Conservation (phyloP, 805 yeast genomes). For the Lipomyces yamanashiensis region DNA sequence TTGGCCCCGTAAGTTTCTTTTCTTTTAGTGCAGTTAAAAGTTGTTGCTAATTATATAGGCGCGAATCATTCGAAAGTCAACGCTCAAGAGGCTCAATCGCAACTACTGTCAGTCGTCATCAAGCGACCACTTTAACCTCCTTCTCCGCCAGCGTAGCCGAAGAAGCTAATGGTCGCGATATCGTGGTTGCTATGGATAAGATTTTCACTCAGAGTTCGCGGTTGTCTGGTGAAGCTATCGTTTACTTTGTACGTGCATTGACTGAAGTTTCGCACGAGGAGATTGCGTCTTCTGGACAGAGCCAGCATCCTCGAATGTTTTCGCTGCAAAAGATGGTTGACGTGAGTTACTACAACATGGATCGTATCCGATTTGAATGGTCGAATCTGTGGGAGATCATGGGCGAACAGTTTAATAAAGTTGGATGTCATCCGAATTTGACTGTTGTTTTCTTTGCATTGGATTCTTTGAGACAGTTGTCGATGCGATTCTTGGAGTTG, state of each 20-base stretch:
- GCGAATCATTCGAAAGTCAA: conserved; percentile 39
- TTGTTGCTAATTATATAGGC: conserved; percentile 15
- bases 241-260: conserved; percentile 83
- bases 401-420: conserved; percentile 85
- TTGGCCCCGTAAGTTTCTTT: conserved; percentile 49
- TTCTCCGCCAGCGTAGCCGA: conserved; percentile 43
- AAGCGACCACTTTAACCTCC: conserved; percentile 18
- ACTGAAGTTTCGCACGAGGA: conserved; percentile 89
- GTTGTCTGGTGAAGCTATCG: conserved; percentile 81
- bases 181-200: conserved; percentile 67
- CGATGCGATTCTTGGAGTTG: conserved; percentile 88
- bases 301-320: conserved; percentile 84
- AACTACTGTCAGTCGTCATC: conserved; percentile 5
- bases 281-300: conserved; percentile 82
- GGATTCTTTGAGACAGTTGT: conserved; percentile 89
- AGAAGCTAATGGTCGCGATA: conserved; percentile 44
- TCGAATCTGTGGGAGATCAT: conserved; percentile 91
- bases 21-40: neutral
- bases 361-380: conserved; percentile 95
- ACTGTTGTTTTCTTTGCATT: conserved; percentile 87
- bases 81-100: conserved; percentile 23
- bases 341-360: conserved; percentile 97
- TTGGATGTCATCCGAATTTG: conserved; percentile 77
- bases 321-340: conserved; percentile 95
- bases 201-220: conserved; percentile 82